phyloP scores from a whole-genome alignment of 495 filamentous ascomycete genomes.

The Hypoxylon fuscum region DNA sequence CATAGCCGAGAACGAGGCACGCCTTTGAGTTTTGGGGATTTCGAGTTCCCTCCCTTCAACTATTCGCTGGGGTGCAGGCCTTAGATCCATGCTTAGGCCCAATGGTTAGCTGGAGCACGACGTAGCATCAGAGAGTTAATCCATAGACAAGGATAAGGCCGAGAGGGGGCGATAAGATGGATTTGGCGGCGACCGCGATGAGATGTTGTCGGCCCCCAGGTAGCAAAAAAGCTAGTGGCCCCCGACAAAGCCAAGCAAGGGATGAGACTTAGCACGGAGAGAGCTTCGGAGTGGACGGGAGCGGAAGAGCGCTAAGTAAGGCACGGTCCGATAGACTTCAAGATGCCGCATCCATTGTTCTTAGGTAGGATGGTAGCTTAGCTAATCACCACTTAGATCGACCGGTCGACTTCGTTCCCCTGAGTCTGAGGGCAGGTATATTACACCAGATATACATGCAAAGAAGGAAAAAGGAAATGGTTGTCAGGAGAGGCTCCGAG shows the following conservation, averaged over 20 bases:
- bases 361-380: too few species aligned
- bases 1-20: slow-evolving; percentile 39
- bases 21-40: slow-evolving; percentile 30
- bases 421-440: slow-evolving; percentile 10
- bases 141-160: slow-evolving; percentile 6
- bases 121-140: background rate
- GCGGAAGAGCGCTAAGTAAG: slow-evolving; percentile 12
- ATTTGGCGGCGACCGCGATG: background rate
- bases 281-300: slow-evolving; percentile 11
- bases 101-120: slow-evolving; percentile 1
- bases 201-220: slow-evolving; percentile 6
- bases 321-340: slow-evolving; percentile 8
- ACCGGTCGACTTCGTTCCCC: slow-evolving; percentile 7
- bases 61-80: slow-evolving; percentile 22
- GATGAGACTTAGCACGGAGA: slow-evolving; percentile 6
- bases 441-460: slow-evolving; percentile 13
- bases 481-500: slow-evolving; percentile 5
- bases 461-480: slow-evolving; percentile 15
- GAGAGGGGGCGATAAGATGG: background rate
- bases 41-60: slow-evolving; percentile 26
- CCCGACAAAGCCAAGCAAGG: background rate
- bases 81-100: slow-evolving; percentile 35
- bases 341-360: slow-evolving; percentile 8
- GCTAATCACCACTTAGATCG: slow-evolving; percentile 9
- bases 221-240: slow-evolving; percentile 1